A percentile compares a stretch with the other conserved stretches of the same genome.
phyloP scores from a whole-genome alignment of 306 rosid species.

The Inga oerstediana region DNA sequence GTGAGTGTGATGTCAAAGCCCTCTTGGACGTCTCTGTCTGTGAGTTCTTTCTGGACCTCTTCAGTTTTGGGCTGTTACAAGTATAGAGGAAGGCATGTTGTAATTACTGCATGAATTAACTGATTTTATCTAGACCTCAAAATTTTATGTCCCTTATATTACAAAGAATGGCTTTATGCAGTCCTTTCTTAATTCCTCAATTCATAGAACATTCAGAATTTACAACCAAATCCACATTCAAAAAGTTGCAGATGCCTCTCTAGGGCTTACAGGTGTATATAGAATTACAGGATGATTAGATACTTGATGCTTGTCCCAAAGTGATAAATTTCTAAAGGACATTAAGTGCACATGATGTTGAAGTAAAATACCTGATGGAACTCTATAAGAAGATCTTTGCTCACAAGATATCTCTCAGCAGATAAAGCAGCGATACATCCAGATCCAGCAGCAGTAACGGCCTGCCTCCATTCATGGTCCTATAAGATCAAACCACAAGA shows the following conservation, averaged over 20 bases:
- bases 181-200: background rate
- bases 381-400: constrained; percentile 60
- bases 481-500: constrained; percentile 30
- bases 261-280: background rate
- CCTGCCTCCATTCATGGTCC: constrained; percentile 86
- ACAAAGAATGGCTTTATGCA: constrained; percentile 7
- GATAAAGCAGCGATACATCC: constrained; percentile 78
- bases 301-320: background rate
- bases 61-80: constrained; percentile 61
- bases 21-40: constrained; percentile 62
- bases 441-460: constrained; percentile 74
- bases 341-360: background rate
- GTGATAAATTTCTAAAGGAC: background rate
- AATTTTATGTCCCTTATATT: background rate
- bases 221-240: background rate
- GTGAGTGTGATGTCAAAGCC: constrained; percentile 80
- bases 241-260: background rate
- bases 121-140: background rate
- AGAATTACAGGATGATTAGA: background rate
- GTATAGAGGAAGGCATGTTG: background rate
- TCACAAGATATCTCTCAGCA: constrained; percentile 75
- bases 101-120: background rate
- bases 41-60: constrained; percentile 64
- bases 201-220: background rate
- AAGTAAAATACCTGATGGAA: constrained; percentile 67